Evolutionary conservation across 345 rosid genomes (phyloP).

Genomic region (Crucihimalaya himalaica): DNA sequence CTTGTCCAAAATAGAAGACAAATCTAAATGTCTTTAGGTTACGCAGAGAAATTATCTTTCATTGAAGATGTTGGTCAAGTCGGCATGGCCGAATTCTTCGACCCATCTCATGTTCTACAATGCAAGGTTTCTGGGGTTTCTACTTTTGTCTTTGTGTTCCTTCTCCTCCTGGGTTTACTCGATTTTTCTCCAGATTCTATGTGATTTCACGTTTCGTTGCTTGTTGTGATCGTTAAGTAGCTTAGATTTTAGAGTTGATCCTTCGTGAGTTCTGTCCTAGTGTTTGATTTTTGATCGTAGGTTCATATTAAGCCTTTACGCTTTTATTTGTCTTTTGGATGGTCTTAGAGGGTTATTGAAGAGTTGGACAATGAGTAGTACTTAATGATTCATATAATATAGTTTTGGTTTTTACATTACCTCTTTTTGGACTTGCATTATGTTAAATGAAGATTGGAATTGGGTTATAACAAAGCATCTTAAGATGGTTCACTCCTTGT

Average conservation of each 20-base stretch:
- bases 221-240: background rate
- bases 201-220: conserved; percentile 2
- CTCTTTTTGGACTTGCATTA: conserved; percentile 24
- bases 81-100: conserved; percentile 94
- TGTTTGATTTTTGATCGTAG: conserved; percentile 1
- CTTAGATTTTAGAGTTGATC: conserved; percentile 15
- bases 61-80: conserved; percentile 98
- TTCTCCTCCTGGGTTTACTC: conserved; percentile 21
- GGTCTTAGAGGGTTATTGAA: background rate
- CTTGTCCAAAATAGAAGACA: conserved; percentile 20
- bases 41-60: conserved; percentile 97
- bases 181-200: conserved; percentile 9
- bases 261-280: background rate
- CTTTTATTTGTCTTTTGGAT: background rate
- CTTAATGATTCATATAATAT: background rate
- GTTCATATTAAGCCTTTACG: background rate
- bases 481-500: conserved; percentile 4
- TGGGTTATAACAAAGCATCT: background rate
- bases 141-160: background rate
- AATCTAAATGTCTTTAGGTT: conserved; percentile 85
- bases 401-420: conserved; percentile 4
- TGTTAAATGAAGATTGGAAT: conserved; percentile 13
- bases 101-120: conserved; percentile 66
- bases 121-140: conserved; percentile 57
- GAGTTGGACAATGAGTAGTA: conserved; percentile 15